Conservation (phyloP, 2,329 filamentous ascomycete genomes). For the Chalaropsis ovoidea region DNA sequence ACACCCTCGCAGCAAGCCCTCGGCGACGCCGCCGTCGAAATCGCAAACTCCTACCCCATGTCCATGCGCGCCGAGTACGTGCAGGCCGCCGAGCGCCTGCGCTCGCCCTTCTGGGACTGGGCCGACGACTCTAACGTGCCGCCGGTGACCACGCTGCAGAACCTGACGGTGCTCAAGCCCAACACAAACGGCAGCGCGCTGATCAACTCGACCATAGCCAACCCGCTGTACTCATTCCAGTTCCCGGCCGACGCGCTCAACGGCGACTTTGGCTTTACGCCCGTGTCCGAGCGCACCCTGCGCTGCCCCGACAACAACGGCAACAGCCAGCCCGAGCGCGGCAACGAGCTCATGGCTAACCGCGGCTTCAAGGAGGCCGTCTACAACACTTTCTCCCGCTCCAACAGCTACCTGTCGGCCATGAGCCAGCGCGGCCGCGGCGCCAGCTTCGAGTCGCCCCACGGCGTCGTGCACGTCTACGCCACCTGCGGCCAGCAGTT, state of each 20-base stretch:
- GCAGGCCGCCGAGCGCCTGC: conserved; percentile 39
- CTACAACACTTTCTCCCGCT: conserved; percentile 36
- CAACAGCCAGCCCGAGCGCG: conserved; percentile 34
- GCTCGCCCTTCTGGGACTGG: conserved; percentile 49
- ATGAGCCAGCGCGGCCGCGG: conserved; percentile 33
- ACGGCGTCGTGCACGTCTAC: conserved; percentile 38
- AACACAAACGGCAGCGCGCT: conserved; percentile 28
- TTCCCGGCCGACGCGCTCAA: conserved; percentile 38
- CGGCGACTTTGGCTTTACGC: conserved; percentile 33
- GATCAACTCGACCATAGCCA: conserved; percentile 34
- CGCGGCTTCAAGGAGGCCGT: conserved; percentile 36
- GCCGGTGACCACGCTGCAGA: conserved; percentile 32
- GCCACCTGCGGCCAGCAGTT: conserved; percentile 37
- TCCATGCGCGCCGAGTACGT: conserved; percentile 34
- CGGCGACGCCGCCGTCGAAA: conserved; percentile 37
- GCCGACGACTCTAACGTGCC: conserved; percentile 38
- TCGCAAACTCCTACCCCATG: conserved; percentile 39
- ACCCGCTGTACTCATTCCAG: conserved; percentile 44
- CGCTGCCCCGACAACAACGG: conserved; percentile 29
- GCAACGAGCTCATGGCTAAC: conserved; percentile 32
- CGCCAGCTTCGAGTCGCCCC: conserved; percentile 37
- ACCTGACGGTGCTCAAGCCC: conserved; percentile 37
- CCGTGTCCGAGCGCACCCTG: conserved; percentile 34
- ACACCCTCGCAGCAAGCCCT: conserved; percentile 40
- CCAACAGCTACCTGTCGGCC: conserved; percentile 33